Base-by-base conservation (phyloP, 257 asterid species). In the Thymus mandschuricus region DNA sequence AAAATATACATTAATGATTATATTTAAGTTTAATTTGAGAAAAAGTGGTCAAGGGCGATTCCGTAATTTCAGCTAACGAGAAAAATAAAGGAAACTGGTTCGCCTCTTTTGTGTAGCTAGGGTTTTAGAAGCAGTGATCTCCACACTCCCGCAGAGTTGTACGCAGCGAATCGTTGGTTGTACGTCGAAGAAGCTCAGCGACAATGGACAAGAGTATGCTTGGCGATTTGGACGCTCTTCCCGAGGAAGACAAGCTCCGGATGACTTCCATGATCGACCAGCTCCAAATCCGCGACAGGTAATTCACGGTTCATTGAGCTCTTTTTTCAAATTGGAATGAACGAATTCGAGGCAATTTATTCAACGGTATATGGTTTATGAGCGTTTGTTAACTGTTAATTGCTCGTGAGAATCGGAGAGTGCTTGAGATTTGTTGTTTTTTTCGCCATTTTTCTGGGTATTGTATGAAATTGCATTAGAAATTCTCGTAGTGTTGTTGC, bases 201-300 rank as follows among this genome's bases (percentile, higher is more conserved):
- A 41, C 70, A 75, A 88, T 88, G 92, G 92, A 86, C 74, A 88
- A 84, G 61, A 82, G 82, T 76, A 88, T 88, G 95, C 84, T 88
- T 11, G 88, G 89, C 41, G 92, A 88, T 75, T 41, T 88, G 85
- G 90, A 84, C 62, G 73, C 86, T 72, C 90, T 88, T 59, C 83
- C 88, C 0, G 90, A 88, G 74, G 88, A 75, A 59, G 95, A 88
- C 49, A 82, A 86, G 87, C 82, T 79, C 65, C 80, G 83, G 44
- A 88, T 88, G 95, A n/a, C 92, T 55, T 43, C 89, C 80, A 88
- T 86, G 92, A 77, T 88, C 67, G 92, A 88, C 69, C 92, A 86
- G 84, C 92, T 88, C 71, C 95, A 88, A 84, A 57, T 88, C 76
- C 95, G 95, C 45, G 95, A 88, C 83, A 86, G 95, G 95, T 81